phyloP scores from a whole-genome alignment of 2,329 filamentous ascomycete species.

The Penicillium sp. region DNA sequence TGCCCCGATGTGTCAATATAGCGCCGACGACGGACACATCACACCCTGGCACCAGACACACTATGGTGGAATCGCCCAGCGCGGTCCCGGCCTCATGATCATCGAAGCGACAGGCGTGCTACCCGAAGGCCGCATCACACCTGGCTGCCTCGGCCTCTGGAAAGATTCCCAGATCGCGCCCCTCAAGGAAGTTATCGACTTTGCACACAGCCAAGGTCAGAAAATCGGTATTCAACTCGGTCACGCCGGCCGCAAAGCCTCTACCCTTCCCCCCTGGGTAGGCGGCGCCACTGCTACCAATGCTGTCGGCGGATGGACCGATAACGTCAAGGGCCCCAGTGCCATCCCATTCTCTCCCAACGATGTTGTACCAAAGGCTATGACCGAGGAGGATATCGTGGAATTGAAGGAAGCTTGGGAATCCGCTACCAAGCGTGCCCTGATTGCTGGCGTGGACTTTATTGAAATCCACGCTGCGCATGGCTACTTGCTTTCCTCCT shows the following conservation, averaged over 20 bases:
- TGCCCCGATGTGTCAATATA: slow-evolving; percentile 64
- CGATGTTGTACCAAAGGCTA: slow-evolving; percentile 63
- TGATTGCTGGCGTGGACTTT: slow-evolving; percentile 70
- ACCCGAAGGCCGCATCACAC: slow-evolving; percentile 77
- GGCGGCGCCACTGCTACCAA: slow-evolving; percentile 42
- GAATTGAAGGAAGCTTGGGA: slow-evolving; percentile 63
- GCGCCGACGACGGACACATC: slow-evolving; percentile 66
- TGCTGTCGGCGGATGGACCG: slow-evolving; percentile 56
- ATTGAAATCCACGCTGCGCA: slow-evolving; percentile 78
- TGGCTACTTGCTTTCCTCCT: slow-evolving; percentile 70
- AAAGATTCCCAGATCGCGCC: slow-evolving; percentile 75
- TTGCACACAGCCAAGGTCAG: slow-evolving; percentile 74
- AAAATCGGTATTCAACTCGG: slow-evolving; percentile 77
- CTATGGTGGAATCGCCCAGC: slow-evolving; percentile 72
- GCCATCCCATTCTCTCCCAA: slow-evolving; percentile 62
- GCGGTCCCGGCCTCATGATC: slow-evolving; percentile 74
- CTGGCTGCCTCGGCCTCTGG: slow-evolving; percentile 65
- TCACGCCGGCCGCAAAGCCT: slow-evolving; percentile 70
- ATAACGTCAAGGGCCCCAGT: slow-evolving; percentile 57
- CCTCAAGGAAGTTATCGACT: slow-evolving; percentile 67
- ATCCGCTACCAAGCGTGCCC: slow-evolving; percentile 57
- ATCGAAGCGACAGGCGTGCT: slow-evolving; percentile 76
- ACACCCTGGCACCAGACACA: slow-evolving; percentile 81
- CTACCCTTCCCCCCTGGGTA: slow-evolving; percentile 54
- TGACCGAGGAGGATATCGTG: slow-evolving; percentile 69